phyloP scores from a whole-genome alignment of 2,329 filamentous ascomycete species.

The Dothiorella sarmentorum region DNA sequence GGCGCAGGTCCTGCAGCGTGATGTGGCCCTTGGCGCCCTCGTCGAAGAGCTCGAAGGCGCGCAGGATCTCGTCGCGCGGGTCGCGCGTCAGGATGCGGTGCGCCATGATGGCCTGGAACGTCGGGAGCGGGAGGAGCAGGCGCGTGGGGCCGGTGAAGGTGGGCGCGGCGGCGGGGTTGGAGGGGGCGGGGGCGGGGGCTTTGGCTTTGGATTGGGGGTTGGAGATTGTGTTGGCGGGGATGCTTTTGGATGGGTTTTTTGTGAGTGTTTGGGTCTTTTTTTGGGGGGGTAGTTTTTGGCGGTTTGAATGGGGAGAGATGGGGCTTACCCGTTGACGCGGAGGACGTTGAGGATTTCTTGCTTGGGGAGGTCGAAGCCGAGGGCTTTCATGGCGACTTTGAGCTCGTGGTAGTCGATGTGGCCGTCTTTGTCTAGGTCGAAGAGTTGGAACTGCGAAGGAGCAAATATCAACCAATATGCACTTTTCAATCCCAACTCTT shows the following conservation, averaged over 20 bases:
- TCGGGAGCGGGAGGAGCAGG: constrained; percentile 67
- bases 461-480: not conserved
- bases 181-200: not conserved
- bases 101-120: constrained; percentile 72
- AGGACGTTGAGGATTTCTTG: constrained; percentile 78
- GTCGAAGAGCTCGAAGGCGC: constrained; percentile 92
- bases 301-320: constrained; percentile 23
- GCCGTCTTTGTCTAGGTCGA: constrained; percentile 93
- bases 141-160: constrained; percentile 48
- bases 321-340: constrained; percentile 67
- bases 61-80: constrained; percentile 83
- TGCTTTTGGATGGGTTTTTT: constrained; percentile 21
- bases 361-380: constrained; percentile 90
- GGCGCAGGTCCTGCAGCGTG: constrained; percentile 78
- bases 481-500: not conserved
- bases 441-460: constrained; percentile 78
- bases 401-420: constrained; percentile 98
- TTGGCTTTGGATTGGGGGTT: constrained; percentile 49
- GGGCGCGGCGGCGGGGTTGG: constrained; percentile 23
- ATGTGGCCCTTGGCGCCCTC: constrained; percentile 89
- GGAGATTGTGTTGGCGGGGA: constrained; percentile 21
- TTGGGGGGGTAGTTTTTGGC: constrained; percentile 16
- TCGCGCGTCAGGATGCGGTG: constrained; percentile 77
- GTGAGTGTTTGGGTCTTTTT: constrained; percentile 34
- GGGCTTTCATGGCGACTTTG: constrained; percentile 90